Conservation (phyloP, 2,329 filamentous ascomycete genomes). For the Aspergillus sp. region DNA sequence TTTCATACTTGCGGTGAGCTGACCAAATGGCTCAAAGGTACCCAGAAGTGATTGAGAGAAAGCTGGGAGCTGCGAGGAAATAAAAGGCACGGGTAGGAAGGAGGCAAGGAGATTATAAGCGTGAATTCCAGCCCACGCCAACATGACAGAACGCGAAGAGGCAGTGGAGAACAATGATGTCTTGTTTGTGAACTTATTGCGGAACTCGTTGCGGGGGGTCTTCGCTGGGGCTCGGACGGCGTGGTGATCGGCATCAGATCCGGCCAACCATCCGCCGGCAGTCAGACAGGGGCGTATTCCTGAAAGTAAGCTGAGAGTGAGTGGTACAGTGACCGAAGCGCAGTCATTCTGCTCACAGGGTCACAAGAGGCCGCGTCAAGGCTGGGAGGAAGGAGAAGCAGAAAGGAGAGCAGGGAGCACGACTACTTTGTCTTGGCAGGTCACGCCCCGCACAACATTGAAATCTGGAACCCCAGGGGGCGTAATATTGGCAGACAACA, state of each 20-base stretch:
- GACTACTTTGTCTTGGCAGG: neutral
- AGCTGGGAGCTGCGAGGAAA: neutral
- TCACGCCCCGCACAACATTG: neutral
- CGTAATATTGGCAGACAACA: too few relatives aligned
- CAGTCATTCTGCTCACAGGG: neutral
- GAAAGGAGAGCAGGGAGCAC: neutral
- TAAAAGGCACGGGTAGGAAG: neutral
- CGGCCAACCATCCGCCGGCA: neutral
- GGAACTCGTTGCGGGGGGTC: neutral
- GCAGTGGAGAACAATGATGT: constrained; percentile 8
- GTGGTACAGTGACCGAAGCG: neutral
- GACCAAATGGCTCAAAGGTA: neutral
- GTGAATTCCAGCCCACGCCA: neutral
- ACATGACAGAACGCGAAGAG: neutral
- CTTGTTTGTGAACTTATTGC: neutral
- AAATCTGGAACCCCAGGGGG: neutral
- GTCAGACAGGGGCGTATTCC: neutral
- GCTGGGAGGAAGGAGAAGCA: neutral
- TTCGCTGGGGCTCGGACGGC: neutral
- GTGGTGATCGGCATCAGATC: constrained; percentile 2
- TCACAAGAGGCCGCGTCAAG: neutral
- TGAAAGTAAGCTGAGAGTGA: neutral
- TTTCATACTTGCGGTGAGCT: constrained; percentile 30
- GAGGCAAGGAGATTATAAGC: constrained; percentile 7
- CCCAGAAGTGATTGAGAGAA: neutral